phyloP scores from a whole-genome alignment of 352 stramenopile species.

The Pythium sp. region DNA sequence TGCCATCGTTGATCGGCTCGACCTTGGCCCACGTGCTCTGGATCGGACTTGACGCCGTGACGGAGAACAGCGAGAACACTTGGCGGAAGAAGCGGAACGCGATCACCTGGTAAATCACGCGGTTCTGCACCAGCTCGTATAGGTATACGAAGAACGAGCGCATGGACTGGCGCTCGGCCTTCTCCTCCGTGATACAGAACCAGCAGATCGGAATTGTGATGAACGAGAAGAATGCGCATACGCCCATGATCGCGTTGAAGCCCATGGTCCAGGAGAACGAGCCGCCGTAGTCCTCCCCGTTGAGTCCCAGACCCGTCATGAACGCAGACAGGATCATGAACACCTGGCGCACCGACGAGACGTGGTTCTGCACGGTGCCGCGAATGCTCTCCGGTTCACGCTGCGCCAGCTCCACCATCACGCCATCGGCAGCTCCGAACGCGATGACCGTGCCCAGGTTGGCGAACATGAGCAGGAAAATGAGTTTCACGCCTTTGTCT shows the following conservation, averaged over 20 bases:
- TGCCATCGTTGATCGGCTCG: constrained; percentile 51
- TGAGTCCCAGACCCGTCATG: constrained; percentile 45
- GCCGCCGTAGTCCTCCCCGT: constrained; percentile 44
- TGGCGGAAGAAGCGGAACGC: constrained; percentile 50
- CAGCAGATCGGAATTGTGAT: constrained; percentile 38
- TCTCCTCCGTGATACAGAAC: constrained; percentile 45
- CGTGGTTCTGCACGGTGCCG: constrained; percentile 40
- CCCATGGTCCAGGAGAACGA: constrained; percentile 50
- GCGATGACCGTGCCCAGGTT: constrained; percentile 77
- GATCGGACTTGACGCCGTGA: constrained; percentile 46
- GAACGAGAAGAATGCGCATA: constrained; percentile 35
- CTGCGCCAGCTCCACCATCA: constrained; percentile 56
- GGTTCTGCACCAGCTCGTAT: constrained; percentile 43
- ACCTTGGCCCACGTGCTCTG: constrained; percentile 53
- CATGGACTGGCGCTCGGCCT: constrained; percentile 29
- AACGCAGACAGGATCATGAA: constrained; percentile 39
- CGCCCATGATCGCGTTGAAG: constrained; percentile 52
- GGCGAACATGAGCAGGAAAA: constrained; percentile 66
- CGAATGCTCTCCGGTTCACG: constrained; percentile 41
- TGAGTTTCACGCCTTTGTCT: constrained; percentile 41
- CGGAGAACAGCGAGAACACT: constrained; percentile 44
- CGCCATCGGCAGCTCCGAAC: constrained; percentile 63
- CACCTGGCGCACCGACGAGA: constrained; percentile 32
- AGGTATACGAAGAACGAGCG: constrained; percentile 33
- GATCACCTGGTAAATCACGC: constrained; percentile 55